These are phyloP conservation scores for Clavaria fumosa DNA, from an alignment of 768 basidiomycete genomes.

Conservation along the genomic window DNA sequence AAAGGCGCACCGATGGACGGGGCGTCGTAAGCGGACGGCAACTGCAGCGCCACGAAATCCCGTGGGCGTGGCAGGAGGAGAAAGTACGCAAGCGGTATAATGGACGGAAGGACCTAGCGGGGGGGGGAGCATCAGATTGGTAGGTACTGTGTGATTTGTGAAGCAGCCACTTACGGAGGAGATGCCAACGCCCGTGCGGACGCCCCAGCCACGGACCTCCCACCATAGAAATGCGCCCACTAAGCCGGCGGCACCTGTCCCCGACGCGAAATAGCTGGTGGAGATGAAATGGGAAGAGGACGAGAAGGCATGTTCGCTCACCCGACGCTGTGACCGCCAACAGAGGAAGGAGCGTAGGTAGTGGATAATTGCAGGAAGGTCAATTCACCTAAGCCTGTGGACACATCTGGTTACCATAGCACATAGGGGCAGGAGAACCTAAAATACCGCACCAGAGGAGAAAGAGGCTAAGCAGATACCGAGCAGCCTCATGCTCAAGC, in stretches of 20 bases:
- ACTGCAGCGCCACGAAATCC: conserved; percentile 29
- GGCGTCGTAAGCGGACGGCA: conserved; percentile 25
- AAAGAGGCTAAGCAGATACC: conserved; percentile 77
- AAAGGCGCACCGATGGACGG: conserved; percentile 17
- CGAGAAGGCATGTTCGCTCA: conserved; percentile 17
- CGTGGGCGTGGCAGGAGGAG: conserved; percentile 55
- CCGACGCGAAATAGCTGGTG: conserved; percentile 75
- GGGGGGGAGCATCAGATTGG: conserved; percentile 5
- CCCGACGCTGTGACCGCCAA: conserved; percentile 74
- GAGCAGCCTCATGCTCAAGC: conserved; percentile 50
- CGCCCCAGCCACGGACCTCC: conserved; percentile 75
- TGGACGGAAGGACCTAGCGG: conserved; percentile 60
- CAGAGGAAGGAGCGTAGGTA: conserved; percentile 49
- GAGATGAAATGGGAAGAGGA: neutral
- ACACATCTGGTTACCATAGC: conserved; percentile 1
- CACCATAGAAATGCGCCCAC: conserved; percentile 93
- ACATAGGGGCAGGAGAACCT: neutral
- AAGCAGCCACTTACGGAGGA: conserved; percentile 44
- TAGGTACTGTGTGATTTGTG: neutral
- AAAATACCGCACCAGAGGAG: conserved; percentile 59
- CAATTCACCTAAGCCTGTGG: conserved; percentile 75
- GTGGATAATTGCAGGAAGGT: conserved; percentile 92
- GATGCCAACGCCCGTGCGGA: conserved; percentile 66
- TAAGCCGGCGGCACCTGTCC: conserved; percentile 89
- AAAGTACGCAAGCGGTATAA: conserved; percentile 65